phyloP scores from a whole-genome alignment of 108 stramenopile species.

The Thalassiosira profunda region DNA sequence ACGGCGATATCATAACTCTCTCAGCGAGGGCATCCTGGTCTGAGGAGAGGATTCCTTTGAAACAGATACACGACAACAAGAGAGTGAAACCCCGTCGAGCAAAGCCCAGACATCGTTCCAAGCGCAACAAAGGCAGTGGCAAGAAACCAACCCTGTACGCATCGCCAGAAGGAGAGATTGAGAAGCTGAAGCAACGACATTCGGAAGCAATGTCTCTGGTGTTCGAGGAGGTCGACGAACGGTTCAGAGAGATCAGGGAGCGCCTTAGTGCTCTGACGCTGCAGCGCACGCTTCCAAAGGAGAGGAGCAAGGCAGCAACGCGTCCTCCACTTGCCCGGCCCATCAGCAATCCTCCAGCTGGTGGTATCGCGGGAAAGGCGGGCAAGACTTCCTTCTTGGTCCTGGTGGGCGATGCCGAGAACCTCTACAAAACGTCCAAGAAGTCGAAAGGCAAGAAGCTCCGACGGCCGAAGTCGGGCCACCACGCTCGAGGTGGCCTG shows the following conservation, averaged over 20 bases:
- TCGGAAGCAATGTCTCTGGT: conserved; percentile 10
- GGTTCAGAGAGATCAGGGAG: conserved; percentile 7
- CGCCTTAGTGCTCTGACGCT: conserved; percentile 6
- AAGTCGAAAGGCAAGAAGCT: too few relatives aligned
- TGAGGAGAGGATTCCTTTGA: too few relatives aligned
- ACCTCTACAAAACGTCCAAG: conserved; percentile 22
- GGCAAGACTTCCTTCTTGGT: conserved; percentile 7
- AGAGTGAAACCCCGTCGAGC: too few relatives aligned
- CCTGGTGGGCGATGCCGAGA: conserved; percentile 11
- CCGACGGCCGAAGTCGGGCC: too few relatives aligned
- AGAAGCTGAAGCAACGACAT: conserved; percentile 9
- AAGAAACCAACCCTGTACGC: too few relatives aligned
- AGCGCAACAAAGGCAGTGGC: too few relatives aligned
- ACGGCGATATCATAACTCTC: too few relatives aligned
- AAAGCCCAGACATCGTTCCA: too few relatives aligned
- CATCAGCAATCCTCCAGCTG: not conserved
- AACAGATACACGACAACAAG: too few relatives aligned
- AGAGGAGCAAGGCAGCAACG: too few relatives aligned
- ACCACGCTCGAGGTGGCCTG: not conserved
- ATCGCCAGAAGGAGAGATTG: too few relatives aligned
- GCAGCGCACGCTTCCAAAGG: not conserved
- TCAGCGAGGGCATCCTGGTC: too few relatives aligned
- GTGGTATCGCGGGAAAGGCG: conserved; percentile 18
- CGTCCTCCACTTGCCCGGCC: not conserved
- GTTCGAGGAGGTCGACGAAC: conserved; percentile 11